A percentile compares a stretch with the other conserved stretches of the same genome.
phyloP scores from a whole-genome alignment of 2,329 filamentous ascomycete genomes.

The Ophiostoma pallidulum region DNA sequence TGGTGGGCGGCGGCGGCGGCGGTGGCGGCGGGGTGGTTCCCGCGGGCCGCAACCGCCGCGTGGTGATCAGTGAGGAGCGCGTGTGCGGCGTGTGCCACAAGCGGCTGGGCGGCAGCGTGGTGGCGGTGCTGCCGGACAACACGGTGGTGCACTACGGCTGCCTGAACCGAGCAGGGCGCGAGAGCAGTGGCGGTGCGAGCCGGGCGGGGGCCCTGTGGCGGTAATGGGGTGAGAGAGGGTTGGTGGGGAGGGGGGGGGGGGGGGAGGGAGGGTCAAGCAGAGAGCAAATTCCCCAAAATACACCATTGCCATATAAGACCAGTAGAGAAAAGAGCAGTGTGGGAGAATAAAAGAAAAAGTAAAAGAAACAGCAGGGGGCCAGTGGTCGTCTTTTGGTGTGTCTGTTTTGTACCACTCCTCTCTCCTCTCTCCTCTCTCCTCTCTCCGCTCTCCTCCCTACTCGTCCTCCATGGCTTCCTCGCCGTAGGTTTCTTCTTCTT shows the following conservation, averaged over 20 bases:
- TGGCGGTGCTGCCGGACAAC: constrained; percentile 79
- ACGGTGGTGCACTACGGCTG: constrained; percentile 76
- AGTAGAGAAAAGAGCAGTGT: too few relatives aligned
- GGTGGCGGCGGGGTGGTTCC: constrained; percentile 40
- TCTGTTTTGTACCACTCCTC: too few relatives aligned
- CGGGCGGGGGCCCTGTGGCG: constrained; percentile 12
- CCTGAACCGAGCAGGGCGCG: constrained; percentile 41
- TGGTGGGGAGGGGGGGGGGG: too few relatives aligned
- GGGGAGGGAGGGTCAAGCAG: too few relatives aligned
- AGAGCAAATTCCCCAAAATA: too few relatives aligned
- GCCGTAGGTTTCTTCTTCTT: constrained; percentile 72
- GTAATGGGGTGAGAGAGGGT: neutral
- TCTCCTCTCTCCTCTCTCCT: too few relatives aligned
- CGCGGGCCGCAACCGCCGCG: constrained; percentile 50
- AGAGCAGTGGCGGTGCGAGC: too few relatives aligned
- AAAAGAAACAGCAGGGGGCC: too few relatives aligned
- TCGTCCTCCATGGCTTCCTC: constrained; percentile 69
- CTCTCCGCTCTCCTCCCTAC: constrained; percentile 25
- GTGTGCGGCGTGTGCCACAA: constrained; percentile 92
- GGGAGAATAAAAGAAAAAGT: too few relatives aligned
- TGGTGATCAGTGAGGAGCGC: constrained; percentile 77
- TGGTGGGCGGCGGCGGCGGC: constrained; percentile 18
- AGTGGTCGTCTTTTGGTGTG: neutral
- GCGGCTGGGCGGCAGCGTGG: constrained; percentile 81
- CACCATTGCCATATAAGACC: too few relatives aligned